Base-by-base conservation (phyloP, 2,329 filamentous ascomycete genomes). In the Monilinia polystroma region DNA sequence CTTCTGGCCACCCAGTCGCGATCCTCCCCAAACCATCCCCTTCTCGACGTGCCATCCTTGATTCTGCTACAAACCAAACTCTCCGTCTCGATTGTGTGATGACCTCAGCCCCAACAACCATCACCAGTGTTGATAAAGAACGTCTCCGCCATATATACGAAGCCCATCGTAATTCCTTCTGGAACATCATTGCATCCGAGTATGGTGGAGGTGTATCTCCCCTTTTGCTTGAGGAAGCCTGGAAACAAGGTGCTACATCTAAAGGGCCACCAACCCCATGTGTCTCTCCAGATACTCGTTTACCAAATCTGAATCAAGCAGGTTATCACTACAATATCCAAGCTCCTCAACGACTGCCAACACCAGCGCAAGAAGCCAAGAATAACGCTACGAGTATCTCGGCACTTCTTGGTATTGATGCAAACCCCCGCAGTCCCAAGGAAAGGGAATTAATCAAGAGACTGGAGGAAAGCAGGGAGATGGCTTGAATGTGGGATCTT, bases 111-210 rank as follows among this genome's bases (percentile, higher is more conserved):
- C 80, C 68, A 80, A 82, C 69, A 64, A 73, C 73, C 66, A 67
- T 76, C 43, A 71, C 73, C 59, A 74, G 73, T 49, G 70, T 77
- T 59, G 87, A 91, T 76, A 82, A 87, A 73, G 80, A 83, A 38
- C 88, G 89, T 58, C 86, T 94, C 32, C 84, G 87, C 58, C 82
- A 84, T 68, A 85, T 93, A 71, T 93, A 93, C 77, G 84, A 87
- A 63, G 80, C 84, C 10, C 90, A 92, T 78, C 86, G 89, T 54
- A 81, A 83, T 62, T 84, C 85, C 11, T 93, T 94, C 79, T 94
- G 91, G 90, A 81, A 84, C 45, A 82, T 85, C 58, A 84, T 94
- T 47, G 90, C 90, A 41, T 80, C 85, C 35, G 89, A 92, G 73
- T 93, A 93, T 74, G 90, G 90, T 64, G 77, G 80, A 18, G 84